These are phyloP conservation scores for Bacidia rubella DNA, from an alignment of 495 filamentous ascomycete genomes.

Conservation along the genomic window DNA sequence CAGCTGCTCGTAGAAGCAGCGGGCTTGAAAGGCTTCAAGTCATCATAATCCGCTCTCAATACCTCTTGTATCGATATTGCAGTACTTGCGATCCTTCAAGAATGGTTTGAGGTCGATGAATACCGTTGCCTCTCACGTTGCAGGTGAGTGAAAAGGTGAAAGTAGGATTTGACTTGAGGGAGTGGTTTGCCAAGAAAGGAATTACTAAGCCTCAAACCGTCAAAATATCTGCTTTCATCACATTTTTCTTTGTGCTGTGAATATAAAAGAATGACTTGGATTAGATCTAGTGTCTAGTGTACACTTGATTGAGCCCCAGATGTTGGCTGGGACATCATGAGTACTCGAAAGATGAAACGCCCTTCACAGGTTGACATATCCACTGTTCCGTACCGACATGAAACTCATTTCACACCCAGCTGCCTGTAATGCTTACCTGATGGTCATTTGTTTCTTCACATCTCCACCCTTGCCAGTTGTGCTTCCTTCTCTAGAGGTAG, in stretches of 20 bases:
- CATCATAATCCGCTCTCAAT: not conserved
- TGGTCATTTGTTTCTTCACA: slow-evolving; percentile 93
- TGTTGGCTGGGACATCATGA: too few relatives aligned
- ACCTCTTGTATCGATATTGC: not conserved
- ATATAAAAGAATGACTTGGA: not conserved
- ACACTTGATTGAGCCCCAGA: not conserved
- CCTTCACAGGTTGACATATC: not conserved
- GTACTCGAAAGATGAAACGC: too few relatives aligned
- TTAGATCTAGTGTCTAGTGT: not conserved
- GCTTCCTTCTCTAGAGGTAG: slow-evolving; percentile 40
- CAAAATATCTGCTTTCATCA: not conserved
- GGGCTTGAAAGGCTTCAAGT: not conserved
- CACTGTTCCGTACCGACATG: not conserved
- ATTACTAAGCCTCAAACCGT: not conserved
- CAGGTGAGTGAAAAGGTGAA: not conserved
- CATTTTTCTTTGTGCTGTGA: too few relatives aligned
- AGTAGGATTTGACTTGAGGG: not conserved
- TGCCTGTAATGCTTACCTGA: slow-evolving; percentile 60
- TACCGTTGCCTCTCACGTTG: not conserved
- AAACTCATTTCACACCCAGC: slow-evolving; percentile 9
- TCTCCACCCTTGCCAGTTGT: slow-evolving; percentile 49
- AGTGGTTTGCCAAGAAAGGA: not conserved
- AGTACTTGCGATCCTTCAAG: not conserved
- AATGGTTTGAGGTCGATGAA: not conserved
- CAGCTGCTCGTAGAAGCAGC: not conserved